Evolutionary conservation across 192 early-diverging fungal genomes (phyloP), one percentile per base, ranked within the genome.

Genomic region (Coemansia sp.): DNA sequence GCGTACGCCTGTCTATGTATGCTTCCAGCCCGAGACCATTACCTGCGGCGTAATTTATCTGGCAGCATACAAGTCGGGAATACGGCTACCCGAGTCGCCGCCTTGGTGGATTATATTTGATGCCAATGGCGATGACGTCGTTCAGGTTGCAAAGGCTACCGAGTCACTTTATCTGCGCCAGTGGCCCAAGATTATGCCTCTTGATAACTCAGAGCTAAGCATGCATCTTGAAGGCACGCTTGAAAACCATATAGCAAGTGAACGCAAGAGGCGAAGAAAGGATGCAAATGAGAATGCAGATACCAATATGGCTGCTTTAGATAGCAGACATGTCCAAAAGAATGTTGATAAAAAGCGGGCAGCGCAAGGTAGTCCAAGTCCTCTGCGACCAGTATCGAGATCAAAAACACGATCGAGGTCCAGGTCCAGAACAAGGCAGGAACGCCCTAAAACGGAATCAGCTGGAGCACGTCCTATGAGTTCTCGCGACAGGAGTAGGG

Each of bases 51-150:
- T 84, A 0, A 92, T 98, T 30, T 92, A 83, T 78, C 72, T 98
- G 42, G 89, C 93, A 2, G 86, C 89, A 25, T 69, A 87, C 23
- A 80, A 84, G 27, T 80, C 71, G 55, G 66, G 73, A 14, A 78
- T 92, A 0, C 64, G 71, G 27, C 73, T 98, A 41, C 94, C 95
- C 2, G 79, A 61, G 11, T 58, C 62, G 14, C 90, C 94, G 22
- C 81, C 91, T 1, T 96, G 94, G 94, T 94, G 91, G 89, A 78
- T 82, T 19, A 74, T 95, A 7, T 91, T 94, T 79, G 94, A 94
- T 55, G 75, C 87, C 9, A 73, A 79, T 12, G 56, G 81, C 12
- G 83, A 87, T 33, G 94, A 96, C 54, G 68, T 86, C 3, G 43
- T 67, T 9, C 57, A 78, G 27, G 83, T 87, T 37, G 82, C 87